Percentiles rank a stretch among this genome's conserved stretches.
Evolutionary conservation across 257 asterid species (phyloP).

Genomic region (Ocimum tenuiflorum): DNA sequence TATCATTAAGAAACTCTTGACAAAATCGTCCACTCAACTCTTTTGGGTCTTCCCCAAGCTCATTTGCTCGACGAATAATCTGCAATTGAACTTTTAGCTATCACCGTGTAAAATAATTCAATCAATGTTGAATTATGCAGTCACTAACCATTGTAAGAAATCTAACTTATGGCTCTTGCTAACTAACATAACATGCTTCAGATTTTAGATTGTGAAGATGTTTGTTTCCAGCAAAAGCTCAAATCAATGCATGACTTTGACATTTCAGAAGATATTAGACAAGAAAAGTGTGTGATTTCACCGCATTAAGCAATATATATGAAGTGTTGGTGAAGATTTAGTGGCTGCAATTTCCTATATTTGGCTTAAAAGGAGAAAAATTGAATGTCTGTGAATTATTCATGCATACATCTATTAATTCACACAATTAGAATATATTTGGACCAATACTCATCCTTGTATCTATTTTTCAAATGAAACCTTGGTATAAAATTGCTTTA

Average conservation of each 20-base stretch:
- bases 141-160: not conserved
- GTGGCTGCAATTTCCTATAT: no score
- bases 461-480: not conserved
- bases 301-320: no score
- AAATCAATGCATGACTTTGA: no score
- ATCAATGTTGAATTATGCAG: not conserved
- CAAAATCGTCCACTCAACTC: conserved; percentile 68
- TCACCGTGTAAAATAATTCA: not conserved
- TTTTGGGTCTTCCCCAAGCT: conserved; percentile 54
- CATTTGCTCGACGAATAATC: conserved; percentile 76
- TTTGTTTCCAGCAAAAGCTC: no score
- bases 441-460: not conserved
- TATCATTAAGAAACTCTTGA: conserved; percentile 65
- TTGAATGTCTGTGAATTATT: no score
- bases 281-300: no score
- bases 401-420: no score
- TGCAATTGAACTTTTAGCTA: conserved; percentile 20
- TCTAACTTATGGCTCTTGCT: not conserved
- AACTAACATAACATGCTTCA: not conserved
- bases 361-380: no score
- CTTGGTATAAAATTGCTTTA: not conserved
- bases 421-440: not conserved
- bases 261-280: no score
- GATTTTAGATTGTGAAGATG: no score
- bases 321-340: no score